Conservation (phyloP, 768 basidiomycete species). For the Lactarius akahatsu region DNA sequence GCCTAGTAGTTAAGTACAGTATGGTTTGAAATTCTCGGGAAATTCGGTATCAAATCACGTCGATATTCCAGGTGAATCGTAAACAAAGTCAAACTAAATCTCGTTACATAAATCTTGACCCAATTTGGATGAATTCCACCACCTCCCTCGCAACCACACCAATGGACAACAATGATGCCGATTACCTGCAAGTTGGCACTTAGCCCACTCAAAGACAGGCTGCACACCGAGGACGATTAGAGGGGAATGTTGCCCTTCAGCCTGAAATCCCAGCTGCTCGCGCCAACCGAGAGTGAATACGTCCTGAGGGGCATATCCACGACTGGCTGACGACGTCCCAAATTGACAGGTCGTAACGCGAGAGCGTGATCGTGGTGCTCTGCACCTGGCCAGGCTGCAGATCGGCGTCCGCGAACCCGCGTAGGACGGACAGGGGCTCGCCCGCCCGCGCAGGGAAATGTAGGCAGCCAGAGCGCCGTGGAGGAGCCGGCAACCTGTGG, state of each 20-base stretch:
- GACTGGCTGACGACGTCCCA: constrained; percentile 39
- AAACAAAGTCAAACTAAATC: too few relatives aligned
- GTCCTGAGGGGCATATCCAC: constrained; percentile 36
- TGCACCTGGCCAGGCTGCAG: constrained; percentile 30
- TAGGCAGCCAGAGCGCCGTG: constrained; percentile 66
- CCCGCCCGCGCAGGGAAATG: constrained; percentile 60
- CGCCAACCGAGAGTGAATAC: constrained; percentile 37
- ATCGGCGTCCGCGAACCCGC: constrained; percentile 32
- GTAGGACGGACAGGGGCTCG: constrained; percentile 68
- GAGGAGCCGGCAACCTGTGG: constrained; percentile 58
- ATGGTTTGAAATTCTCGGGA: too few relatives aligned
- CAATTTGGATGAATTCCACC: too few relatives aligned
- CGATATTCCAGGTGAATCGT: too few relatives aligned
- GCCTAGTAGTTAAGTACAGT: too few relatives aligned
- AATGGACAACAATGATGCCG: too few relatives aligned
- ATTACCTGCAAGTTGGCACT: too few relatives aligned
- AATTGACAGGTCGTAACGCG: constrained; percentile 31
- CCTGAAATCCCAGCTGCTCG: constrained; percentile 28
- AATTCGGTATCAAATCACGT: too few relatives aligned
- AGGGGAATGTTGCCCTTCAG: constrained; percentile 11
- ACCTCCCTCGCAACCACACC: too few relatives aligned
- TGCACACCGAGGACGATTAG: too few relatives aligned
- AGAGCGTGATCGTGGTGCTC: constrained; percentile 28
- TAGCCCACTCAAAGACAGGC: too few relatives aligned
- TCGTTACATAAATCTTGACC: too few relatives aligned